Evolutionary conservation across 306 rosid species (phyloP).

Genomic region (Clitoria ternatea): DNA sequence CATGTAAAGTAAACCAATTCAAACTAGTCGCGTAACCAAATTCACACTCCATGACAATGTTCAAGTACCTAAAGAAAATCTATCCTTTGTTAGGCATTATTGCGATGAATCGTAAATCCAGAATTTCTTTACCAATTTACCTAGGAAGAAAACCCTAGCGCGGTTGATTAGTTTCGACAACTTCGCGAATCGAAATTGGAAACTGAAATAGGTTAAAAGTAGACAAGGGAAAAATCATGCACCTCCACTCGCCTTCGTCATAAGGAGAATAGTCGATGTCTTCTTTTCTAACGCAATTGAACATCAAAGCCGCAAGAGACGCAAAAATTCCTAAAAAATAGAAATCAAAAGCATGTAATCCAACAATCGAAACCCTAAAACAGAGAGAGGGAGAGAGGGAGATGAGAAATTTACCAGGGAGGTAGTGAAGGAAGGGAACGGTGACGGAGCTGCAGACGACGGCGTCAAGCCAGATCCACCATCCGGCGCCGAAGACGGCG

Average conservation of each 20-base stretch:
- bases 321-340: slow-evolving; percentile 73
- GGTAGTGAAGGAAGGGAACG: slow-evolving; percentile 86
- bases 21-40: background rate
- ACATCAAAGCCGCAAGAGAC: slow-evolving; percentile 92
- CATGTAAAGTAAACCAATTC: background rate
- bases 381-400: background rate
- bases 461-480: slow-evolving; percentile 99
- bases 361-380: slow-evolving; percentile 45
- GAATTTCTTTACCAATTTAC: background rate
- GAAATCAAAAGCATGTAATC: slow-evolving; percentile 19
- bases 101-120: background rate
- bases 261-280: slow-evolving; percentile 97
- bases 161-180: background rate
- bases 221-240: background rate
- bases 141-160: background rate
- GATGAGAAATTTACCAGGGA: slow-evolving; percentile 54
- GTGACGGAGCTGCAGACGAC: slow-evolving; percentile 84
- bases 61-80: background rate
- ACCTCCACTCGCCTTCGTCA: slow-evolving; percentile 99
- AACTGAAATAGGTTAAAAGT: background rate
- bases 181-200: background rate
- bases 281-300: slow-evolving; percentile 95
- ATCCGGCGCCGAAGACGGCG: slow-evolving; percentile 84
- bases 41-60: background rate
- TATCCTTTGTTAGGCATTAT: background rate